Conservation (phyloP, 2,329 filamentous ascomycete genomes). For the Ilyonectria sp. region DNA sequence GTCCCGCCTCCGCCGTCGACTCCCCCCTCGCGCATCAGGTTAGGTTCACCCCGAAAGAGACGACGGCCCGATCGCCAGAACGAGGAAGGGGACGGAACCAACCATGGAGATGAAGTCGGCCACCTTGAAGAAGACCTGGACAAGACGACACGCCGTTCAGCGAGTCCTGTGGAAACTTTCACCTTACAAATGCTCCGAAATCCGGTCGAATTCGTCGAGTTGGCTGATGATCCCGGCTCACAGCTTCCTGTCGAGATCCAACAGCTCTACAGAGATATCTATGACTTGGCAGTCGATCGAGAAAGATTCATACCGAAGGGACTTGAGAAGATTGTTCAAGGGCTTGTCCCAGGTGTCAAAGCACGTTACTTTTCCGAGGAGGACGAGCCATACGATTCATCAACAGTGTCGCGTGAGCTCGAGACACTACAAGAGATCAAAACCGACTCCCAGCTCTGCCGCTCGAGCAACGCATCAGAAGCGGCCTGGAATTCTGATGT, state of each 20-base stretch:
- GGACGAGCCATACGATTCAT: neutral
- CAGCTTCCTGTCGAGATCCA: conserved; percentile 3
- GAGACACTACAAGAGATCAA: conserved; percentile 5
- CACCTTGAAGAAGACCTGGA: too few relatives aligned
- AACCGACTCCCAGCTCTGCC: conserved; percentile 4
- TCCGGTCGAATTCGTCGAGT: conserved; percentile 15
- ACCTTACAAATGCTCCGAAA: conserved; percentile 12
- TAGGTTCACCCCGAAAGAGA: too few relatives aligned
- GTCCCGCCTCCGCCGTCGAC: too few relatives aligned
- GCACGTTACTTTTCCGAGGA: conserved; percentile 10
- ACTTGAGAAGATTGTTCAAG: neutral
- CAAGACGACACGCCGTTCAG: conserved; percentile 9
- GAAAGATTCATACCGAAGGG: conserved; percentile 13
- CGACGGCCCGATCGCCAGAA: too few relatives aligned
- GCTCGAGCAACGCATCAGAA: conserved; percentile 11
- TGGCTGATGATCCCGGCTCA: neutral
- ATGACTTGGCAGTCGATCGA: conserved; percentile 14
- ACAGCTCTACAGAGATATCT: conserved; percentile 19
- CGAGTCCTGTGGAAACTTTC: conserved; percentile 9
- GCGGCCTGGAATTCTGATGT: conserved; percentile 22
- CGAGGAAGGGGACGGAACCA: too few relatives aligned
- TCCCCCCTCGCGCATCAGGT: too few relatives aligned
- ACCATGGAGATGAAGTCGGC: too few relatives aligned
- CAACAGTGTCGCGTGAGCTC: conserved; percentile 10
- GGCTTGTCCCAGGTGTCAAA: conserved; percentile 1